Evolutionary conservation across 495 filamentous ascomycete genomes (phyloP), one percentile per base, ranked within the genome.

Genomic region (Podospora bellae-mahoneyi): DNA sequence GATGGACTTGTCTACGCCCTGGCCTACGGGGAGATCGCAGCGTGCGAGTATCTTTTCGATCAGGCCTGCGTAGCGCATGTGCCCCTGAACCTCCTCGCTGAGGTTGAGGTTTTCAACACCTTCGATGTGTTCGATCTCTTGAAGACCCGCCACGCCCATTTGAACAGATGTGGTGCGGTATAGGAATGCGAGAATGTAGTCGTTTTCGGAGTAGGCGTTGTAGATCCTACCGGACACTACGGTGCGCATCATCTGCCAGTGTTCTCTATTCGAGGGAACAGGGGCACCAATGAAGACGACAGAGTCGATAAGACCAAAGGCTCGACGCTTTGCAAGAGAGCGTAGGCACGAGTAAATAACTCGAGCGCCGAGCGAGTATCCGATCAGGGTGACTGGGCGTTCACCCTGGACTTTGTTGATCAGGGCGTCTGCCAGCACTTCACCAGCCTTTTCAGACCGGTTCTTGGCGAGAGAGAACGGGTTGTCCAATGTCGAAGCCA

Each of bases 341-440:
- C 85, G 82, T 3, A 96, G 81, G 69, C 93, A 96, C 1, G 86
- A 83, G 72, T 89, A 94, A 64, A 96, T 91, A 6, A 94, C 89
- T 7, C 92, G 83, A 1, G 93, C 93, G 2, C 93, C 93, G 0
- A 97, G 80, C 0, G 91, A 94, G 76, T 93, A 96, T 2, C 93
- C 93, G 18, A 96, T 81, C 1, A 97, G 78, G 0, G 91, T 96
- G 0, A 97, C 91, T 0, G 93, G 90, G 9, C 93, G 84, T 72
- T 96, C 90, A 3, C 93, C 93, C 72, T 96, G 93, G 0, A 90
- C 92, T 62, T 88, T 89, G 73, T 91, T 93, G 66, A 94, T 90
- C 55, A 97, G 74, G 0, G 92, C 92, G 74, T 97, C 92, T 0
- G 93, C 93, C 0, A 97, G 84, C 4, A 95, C 87, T 59, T 88